A percentile compares a stretch with the other conserved stretches of the same genome.
These are phyloP conservation scores for Lodderomyces elongisporus DNA, from an alignment of 1,139 yeast species.

Conservation along the genomic window DNA sequence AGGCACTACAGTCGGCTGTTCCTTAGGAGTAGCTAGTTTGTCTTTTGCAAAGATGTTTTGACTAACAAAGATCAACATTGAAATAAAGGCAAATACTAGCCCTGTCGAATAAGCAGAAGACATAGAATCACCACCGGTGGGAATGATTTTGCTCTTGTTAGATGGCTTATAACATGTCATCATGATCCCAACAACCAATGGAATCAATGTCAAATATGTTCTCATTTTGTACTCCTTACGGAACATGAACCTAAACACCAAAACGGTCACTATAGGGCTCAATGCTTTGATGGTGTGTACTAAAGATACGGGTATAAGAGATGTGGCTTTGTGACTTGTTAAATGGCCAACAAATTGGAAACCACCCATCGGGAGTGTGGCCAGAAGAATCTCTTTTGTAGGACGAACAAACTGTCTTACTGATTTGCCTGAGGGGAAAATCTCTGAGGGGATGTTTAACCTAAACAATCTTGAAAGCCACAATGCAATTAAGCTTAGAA, in stretches of 20 bases:
- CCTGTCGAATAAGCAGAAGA: conserved; percentile 44
- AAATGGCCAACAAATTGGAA: conserved; percentile 91
- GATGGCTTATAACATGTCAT: conserved; percentile 61
- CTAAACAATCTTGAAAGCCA: conserved; percentile 13
- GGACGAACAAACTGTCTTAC: conserved; percentile 44
- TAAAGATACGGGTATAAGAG: conserved; percentile 80
- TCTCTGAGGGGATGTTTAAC: conserved; percentile 64
- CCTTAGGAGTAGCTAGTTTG: conserved; percentile 56
- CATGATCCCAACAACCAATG: conserved; percentile 79
- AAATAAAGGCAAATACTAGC: conserved; percentile 65
- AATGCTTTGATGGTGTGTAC: conserved; percentile 91
- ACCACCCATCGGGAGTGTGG: conserved; percentile 88
- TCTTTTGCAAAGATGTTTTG: conserved; percentile 90
- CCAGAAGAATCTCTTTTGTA: conserved; percentile 46
- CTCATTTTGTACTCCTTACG: conserved; percentile 50
- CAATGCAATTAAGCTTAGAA: conserved; percentile 40
- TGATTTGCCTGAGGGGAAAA: conserved; percentile 39
- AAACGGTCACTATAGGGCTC: conserved; percentile 84
- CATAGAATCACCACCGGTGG: not conserved
- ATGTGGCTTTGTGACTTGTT: conserved; percentile 83
- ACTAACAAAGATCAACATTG: conserved; percentile 82
- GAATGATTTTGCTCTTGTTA: not conserved
- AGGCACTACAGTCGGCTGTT: conserved; percentile 2
- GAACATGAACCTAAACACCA: conserved; percentile 63
- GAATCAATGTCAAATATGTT: conserved; percentile 73